Percentiles rank a stretch among this genome's conserved stretches.
Evolutionary conservation across 371 early-diverging fungal genomes (phyloP).

Genomic region (Rhizopus arrhizus): DNA sequence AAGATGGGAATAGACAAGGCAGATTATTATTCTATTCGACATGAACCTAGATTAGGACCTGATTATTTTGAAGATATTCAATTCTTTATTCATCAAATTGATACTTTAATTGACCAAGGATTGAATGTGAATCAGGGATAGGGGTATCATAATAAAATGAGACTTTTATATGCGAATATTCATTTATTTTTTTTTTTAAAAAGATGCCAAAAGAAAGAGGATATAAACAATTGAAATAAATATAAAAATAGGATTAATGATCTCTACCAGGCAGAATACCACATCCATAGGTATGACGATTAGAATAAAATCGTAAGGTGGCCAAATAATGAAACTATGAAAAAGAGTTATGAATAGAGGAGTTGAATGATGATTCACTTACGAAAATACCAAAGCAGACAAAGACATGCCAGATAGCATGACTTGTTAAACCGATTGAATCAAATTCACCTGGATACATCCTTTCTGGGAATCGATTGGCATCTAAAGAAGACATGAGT

Average conservation of each 20-base stretch:
- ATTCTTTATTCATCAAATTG: constrained; percentile 47
- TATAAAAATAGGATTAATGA: not conserved
- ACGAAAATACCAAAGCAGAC: constrained; percentile 68
- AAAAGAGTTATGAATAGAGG: not conserved
- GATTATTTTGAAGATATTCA: constrained; percentile 52
- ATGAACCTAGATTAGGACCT: constrained; percentile 29
- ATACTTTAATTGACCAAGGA: constrained; percentile 44
- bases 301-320: constrained; percentile 42
- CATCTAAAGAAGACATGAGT: constrained; percentile 32
- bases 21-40: constrained; percentile 6
- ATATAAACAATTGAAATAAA: not conserved
- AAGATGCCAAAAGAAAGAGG: too few species aligned
- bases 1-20: constrained; percentile 1
- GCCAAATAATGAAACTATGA: constrained; percentile 52
- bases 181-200: too few species aligned
- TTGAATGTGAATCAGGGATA: not conserved
- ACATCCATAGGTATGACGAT: constrained; percentile 45
- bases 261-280: not conserved
- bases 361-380: constrained; percentile 16
- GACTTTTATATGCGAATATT: not conserved
- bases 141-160: not conserved
- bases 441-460: constrained; percentile 78
- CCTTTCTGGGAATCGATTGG: constrained; percentile 73
- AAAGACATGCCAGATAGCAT: constrained; percentile 80
- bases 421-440: constrained; percentile 67